Base-by-base conservation (phyloP, 2,329 filamentous ascomycete genomes). In the Plectosphaerella sp. region DNA sequence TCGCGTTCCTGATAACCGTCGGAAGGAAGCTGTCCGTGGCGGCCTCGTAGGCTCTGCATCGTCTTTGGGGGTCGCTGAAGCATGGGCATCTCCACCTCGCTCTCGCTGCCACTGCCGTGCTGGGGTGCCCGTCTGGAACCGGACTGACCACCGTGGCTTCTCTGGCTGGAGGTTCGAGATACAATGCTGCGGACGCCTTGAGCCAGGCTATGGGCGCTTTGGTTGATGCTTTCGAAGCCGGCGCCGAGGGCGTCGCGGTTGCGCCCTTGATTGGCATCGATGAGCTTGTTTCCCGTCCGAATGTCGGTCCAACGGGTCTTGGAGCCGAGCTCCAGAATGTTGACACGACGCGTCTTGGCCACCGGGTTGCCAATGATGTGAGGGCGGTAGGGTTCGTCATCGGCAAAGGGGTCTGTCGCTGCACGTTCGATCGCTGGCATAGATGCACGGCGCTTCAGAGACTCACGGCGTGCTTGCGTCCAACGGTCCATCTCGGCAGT, bases 241-340 rank as follows among this genome's bases (percentile, higher is more conserved):
- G 68, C 64, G 24, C 66, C 65, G 33, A 67, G 55, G 11, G 68
- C 68, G 16, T 62, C 63, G 8, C 65, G 65, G 48, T 72, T 72
- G 28, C 70, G 59, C 55, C 72, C 68, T 6, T 62, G 61, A 12
- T 64, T 65, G 8, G 65, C 66, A 57, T 83, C 80, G 47, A 84
- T 75, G 47, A 86, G 68, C 45, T 71, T 72, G 60, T 86, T 86
- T 62, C 76, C 79, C 58, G 70, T 77, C 54, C 82, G 74, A 54
- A 92, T 90, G 66, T 91, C 87, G 22, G 81, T 87, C 84, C 86
- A 92, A 41, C 88, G 74, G 48, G 79, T 86, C 74, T 87, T 72
- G 36, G 72, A 70, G 0, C 88, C 88, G 53, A 89, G 69, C 65
- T 92, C 88, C 15, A 92, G 71, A 22, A 90, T 65, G 63, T 82